These are phyloP conservation scores for Colletotrichum australisinense DNA, from an alignment of 2,329 filamentous ascomycete species.

Conservation along the genomic window DNA sequence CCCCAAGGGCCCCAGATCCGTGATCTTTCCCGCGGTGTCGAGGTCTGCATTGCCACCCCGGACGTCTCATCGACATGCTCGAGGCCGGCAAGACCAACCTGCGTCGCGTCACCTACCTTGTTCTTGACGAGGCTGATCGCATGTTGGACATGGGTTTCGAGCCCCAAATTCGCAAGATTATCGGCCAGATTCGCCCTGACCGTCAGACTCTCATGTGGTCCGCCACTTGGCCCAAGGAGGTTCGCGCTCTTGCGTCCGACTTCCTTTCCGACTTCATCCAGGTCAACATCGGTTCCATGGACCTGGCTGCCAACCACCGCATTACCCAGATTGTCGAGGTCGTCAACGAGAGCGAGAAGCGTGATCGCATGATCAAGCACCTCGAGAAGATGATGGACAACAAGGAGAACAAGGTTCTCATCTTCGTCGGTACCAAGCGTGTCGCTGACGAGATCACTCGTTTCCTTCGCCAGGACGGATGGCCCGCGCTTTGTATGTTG, in stretches of 20 bases:
- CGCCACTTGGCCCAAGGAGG: slow-evolving; percentile 98
- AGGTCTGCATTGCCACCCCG: slow-evolving; percentile 98
- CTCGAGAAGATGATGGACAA: slow-evolving; percentile 98
- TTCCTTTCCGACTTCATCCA: slow-evolving; percentile 97
- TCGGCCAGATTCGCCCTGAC: slow-evolving; percentile 96
- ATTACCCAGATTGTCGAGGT: slow-evolving; percentile 99
- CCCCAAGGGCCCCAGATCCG: slow-evolving; percentile 96
- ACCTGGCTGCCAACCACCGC: slow-evolving; percentile 95
- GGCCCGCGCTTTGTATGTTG: slow-evolving; percentile 89
- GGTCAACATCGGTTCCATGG: slow-evolving; percentile 97
- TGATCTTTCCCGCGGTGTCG: slow-evolving; percentile 92
- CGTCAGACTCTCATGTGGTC: slow-evolving; percentile 99
- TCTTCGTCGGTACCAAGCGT: slow-evolving; percentile 95
- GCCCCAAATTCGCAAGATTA: slow-evolving; percentile 99
- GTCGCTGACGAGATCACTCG: slow-evolving; percentile 98
- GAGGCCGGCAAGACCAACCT: slow-evolving; percentile 98
- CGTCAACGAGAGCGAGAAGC: slow-evolving; percentile 96
- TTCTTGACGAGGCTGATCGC: slow-evolving; percentile 98
- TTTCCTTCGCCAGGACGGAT: slow-evolving; percentile 96
- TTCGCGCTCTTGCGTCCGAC: slow-evolving; percentile 89
- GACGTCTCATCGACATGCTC: slow-evolving; percentile 98
- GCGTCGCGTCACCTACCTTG: slow-evolving; percentile 96
- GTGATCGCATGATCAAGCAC: slow-evolving; percentile 96
- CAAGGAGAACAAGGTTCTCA: slow-evolving; percentile 93
- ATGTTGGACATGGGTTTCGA: slow-evolving; percentile 99